Base-by-base conservation (phyloP, 305 asterid species). In the Ruellia speciosa region DNA sequence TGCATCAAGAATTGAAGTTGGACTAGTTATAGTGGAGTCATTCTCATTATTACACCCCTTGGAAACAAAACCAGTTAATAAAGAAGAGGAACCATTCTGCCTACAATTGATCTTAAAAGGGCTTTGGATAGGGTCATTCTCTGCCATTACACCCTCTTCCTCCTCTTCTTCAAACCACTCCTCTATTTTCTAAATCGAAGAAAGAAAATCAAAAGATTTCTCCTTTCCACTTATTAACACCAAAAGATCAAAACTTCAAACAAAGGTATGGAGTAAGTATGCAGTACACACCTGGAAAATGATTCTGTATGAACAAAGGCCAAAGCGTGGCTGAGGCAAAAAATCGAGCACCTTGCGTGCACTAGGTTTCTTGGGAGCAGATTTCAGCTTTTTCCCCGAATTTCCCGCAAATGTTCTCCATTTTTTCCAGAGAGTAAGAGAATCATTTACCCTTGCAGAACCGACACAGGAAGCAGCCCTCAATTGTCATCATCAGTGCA, bases 1-100 rank as follows among this genome's bases (percentile, higher is more conserved):
- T 15, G 59, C 52, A 56, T 87, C 94, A 63, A 85, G 92, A 39
- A 81, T 80, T 60, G 96, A 88, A 70, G 93, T 88, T 14, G 96
- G 96, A 52, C 85, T 79, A 70, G 71, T 77, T 57, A 66, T 66
- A 54, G 71, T 63, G 58, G 80, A 79, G 24, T 76, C 78, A 49
- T 63, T 52, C 16, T 72, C 59, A 20, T 47, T 18, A 52, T 43
- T 24, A 24, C 31, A 54, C 14, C 71, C 66, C 76, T 79, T 82
- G 4, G 84, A 60, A 7, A 65, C 52, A 54, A 79, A 78, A 66
- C 78, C 60, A 69, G 70, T 72, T 50, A 87, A 79, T 72, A 81
- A 60, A 18, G 89, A 87, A 77, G 71, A 24, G 31, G 31, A 24
- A 24, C 31, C 31, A 24, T 24, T 24, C 31, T 24, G 31, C 31